phyloP scores from a whole-genome alignment of 371 early-diverging fungal genomes.

The Umbelopsis sp. region DNA sequence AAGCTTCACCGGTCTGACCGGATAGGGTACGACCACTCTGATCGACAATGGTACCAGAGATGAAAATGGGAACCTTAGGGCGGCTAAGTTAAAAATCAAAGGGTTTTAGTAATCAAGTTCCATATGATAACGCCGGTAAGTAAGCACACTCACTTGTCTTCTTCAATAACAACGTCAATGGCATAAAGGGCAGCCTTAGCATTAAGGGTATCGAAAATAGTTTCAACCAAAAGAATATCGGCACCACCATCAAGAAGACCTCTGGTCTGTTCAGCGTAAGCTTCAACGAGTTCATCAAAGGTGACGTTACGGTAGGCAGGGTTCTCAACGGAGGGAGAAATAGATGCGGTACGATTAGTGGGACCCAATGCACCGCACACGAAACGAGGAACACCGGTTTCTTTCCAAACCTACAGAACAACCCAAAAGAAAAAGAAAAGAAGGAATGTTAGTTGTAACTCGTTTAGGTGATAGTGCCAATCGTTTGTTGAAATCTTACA shows the following conservation, averaged over 20 bases:
- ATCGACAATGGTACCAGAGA: slow-evolving; percentile 98
- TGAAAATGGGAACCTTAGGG: slow-evolving; percentile 78
- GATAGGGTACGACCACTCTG: slow-evolving; percentile 93
- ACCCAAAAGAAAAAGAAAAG: neutral
- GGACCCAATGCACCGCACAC: slow-evolving; percentile 93
- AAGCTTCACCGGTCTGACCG: slow-evolving; percentile 96
- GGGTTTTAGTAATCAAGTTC: neutral
- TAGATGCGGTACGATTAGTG: slow-evolving; percentile 94
- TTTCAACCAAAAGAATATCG: slow-evolving; percentile 91
- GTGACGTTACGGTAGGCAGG: slow-evolving; percentile 92
- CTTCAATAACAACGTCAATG: slow-evolving; percentile 82
- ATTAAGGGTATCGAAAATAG: slow-evolving; percentile 95
- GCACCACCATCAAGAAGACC: slow-evolving; percentile 93
- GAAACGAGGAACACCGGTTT: slow-evolving; percentile 76
- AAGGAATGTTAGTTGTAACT: neutral
- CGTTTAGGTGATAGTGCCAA: neutral
- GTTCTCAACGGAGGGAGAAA: slow-evolving; percentile 95
- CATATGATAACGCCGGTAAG: neutral
- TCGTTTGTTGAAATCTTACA: slow-evolving; percentile 33
- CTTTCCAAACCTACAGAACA: slow-evolving; percentile 38
- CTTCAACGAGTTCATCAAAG: slow-evolving; percentile 88
- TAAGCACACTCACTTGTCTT: slow-evolving; percentile 50
- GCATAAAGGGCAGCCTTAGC: slow-evolving; percentile 94
- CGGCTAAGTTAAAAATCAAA: slow-evolving; percentile 46
- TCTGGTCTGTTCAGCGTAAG: slow-evolving; percentile 86